phyloP scores from a whole-genome alignment of 495 filamentous ascomycete species.

The Hypoxylon perforatum region DNA sequence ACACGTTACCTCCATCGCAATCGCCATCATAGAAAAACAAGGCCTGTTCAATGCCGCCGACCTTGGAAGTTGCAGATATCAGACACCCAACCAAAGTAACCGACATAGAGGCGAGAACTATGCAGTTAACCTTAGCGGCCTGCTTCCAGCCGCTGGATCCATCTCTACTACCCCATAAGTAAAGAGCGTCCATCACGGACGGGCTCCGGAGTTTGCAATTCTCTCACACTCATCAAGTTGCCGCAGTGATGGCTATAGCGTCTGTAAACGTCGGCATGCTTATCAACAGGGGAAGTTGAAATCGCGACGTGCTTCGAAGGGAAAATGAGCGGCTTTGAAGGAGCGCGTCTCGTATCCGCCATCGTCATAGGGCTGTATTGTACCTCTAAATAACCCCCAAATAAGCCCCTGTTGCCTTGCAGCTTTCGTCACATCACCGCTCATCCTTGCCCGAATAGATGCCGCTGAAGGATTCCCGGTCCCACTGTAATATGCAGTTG shows the following conservation, averaged over 20 bases:
- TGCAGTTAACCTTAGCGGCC: conserved; percentile 40
- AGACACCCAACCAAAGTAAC: conserved; percentile 13
- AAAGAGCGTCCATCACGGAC: conserved; percentile 23
- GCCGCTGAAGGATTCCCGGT: not conserved
- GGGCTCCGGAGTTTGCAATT: not conserved
- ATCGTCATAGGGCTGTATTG: no score
- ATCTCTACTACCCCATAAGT: not conserved
- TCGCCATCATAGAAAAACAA: conserved; percentile 32
- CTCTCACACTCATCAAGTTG: not conserved
- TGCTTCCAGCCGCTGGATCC: conserved; percentile 32
- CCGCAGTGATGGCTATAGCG: not conserved
- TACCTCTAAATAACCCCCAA: no score
- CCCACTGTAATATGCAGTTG: conserved; percentile 4
- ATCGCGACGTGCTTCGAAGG: no score
- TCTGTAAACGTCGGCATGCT: not conserved
- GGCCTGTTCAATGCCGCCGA: conserved; percentile 13
- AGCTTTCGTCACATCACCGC: not conserved
- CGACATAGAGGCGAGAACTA: conserved; percentile 30
- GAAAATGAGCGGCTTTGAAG: not conserved
- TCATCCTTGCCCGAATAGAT: conserved; percentile 2
- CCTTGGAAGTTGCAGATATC: conserved; percentile 16
- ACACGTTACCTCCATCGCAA: conserved; percentile 25
- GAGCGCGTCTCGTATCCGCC: no score
- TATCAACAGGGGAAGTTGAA: not conserved
- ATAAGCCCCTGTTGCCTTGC: not conserved